Conservation (phyloP, 148 eudicot genomes). For the Camellia granthamiana region DNA sequence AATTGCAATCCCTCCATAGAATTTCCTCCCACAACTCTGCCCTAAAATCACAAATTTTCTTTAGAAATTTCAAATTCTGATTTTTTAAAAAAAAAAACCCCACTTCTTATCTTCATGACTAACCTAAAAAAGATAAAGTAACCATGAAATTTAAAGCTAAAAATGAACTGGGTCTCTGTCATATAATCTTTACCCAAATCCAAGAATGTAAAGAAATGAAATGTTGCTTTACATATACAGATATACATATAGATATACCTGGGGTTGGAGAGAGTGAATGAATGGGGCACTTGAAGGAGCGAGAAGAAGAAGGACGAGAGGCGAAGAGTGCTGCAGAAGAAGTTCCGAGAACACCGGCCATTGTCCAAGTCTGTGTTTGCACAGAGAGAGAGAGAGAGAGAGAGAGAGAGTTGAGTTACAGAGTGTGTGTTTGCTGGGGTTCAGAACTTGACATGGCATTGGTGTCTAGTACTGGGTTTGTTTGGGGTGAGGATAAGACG, state of each 20-base stretch:
- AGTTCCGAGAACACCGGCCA: conserved; percentile 56
- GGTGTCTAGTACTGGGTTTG: background rate
- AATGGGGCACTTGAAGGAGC: conserved; percentile 28
- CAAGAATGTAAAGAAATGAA: background rate
- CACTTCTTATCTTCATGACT: background rate
- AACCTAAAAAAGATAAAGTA: background rate
- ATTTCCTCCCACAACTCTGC: conserved; percentile 50
- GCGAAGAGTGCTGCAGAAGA: conserved; percentile 41
- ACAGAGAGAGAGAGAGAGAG: too few relatives aligned
- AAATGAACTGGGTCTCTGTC: background rate
- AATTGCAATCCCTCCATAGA: conserved; percentile 60
- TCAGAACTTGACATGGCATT: background rate
- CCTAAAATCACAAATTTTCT: conserved; percentile 31
- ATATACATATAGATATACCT: conserved; percentile 26
- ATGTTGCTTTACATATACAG: background rate
- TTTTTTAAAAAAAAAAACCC: background rate
- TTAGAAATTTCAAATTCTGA: background rate
- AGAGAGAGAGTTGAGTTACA: background rate
- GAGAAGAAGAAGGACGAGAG: conserved; percentile 40
- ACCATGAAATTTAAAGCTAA: background rate
- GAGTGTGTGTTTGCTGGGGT: background rate
- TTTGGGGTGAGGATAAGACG: conserved; percentile 36
- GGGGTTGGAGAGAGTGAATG: conserved; percentile 22
- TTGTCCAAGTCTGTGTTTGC: background rate
- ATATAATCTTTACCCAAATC: background rate